A percentile compares a stretch with the other conserved stretches of the same genome.
Evolutionary conservation across 768 basidiomycete species (phyloP).

Genomic region (Antrodiella citrinella): DNA sequence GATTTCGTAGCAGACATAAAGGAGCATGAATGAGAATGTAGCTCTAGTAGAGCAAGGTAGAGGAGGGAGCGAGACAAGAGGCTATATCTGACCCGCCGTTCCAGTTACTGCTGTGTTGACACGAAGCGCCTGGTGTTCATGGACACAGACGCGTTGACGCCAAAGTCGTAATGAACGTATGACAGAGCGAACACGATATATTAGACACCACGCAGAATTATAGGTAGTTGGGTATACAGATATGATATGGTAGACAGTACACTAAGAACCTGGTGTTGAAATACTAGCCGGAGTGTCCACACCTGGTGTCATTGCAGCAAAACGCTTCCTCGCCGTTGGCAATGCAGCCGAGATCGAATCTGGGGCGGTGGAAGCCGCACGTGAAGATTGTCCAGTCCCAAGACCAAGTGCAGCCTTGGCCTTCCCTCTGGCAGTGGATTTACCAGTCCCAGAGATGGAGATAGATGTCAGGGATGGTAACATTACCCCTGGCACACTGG

Average conservation of each 20-base stretch:
- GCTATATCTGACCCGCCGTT: no score
- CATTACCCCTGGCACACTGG: not conserved
- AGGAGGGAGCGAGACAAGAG: no score
- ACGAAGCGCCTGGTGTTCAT: no score
- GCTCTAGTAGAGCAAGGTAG: no score
- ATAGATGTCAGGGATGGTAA: not conserved
- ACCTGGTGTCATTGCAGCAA: not conserved
- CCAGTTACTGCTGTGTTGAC: no score
- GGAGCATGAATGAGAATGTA: no score
- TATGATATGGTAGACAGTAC: not conserved
- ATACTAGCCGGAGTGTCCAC: not conserved
- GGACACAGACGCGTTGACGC: no score
- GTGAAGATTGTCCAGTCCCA: slow-evolving; percentile 14
- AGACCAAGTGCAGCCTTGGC: slow-evolving; percentile 1
- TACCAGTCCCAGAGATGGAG: slow-evolving; percentile 9
- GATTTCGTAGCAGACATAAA: no score
- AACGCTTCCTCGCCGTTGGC: slow-evolving; percentile 9
- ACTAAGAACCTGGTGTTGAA: not conserved
- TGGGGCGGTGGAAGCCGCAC: slow-evolving; percentile 16
- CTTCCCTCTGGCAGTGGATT: slow-evolving; percentile 3
- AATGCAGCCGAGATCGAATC: slow-evolving; percentile 15
- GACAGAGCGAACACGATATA: not conserved
- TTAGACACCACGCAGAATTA: not conserved
- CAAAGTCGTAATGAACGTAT: no score
- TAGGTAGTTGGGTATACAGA: not conserved